phyloP scores from a whole-genome alignment of 768 basidiomycete genomes.

The Leccinellum rugosiceps region DNA sequence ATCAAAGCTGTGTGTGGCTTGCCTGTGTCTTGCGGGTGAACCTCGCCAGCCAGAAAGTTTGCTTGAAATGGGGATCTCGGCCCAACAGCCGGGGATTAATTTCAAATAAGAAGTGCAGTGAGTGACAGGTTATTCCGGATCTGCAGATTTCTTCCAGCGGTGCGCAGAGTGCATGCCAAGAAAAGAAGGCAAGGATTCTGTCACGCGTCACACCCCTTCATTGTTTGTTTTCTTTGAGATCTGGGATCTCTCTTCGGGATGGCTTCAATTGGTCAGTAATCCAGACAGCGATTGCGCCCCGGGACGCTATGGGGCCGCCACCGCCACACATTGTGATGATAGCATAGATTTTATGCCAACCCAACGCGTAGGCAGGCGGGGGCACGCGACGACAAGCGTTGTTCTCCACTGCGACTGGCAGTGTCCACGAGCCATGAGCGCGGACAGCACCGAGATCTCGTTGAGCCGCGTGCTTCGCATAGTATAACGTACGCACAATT shows the following conservation, averaged over 20 bases:
- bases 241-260: conserved; percentile 12
- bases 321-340: background rate
- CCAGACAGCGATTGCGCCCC: background rate
- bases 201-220: conserved; percentile 20
- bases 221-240: conserved; percentile 8
- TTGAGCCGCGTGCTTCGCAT: conserved; percentile 16
- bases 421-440: background rate
- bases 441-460: conserved; percentile 7
- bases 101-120: conserved; percentile 31
- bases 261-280: background rate
- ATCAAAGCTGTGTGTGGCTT: conserved; percentile 11
- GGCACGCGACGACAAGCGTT: background rate
- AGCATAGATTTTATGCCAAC: conserved; percentile 10
- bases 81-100: conserved; percentile 12
- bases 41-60: background rate
- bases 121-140: conserved; percentile 30
- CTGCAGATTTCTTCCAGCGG: conserved; percentile 26
- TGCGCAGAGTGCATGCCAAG: conserved; percentile 11
- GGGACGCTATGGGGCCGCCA: conserved; percentile 1
- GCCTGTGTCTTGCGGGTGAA: background rate
- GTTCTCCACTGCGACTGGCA: background rate
- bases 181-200: conserved; percentile 9
- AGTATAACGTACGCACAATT: conserved; percentile 15
- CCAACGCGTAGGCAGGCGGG: background rate
- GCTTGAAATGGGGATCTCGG: conserved; percentile 11